phyloP scores from a whole-genome alignment of 2,329 filamentous ascomycete genomes.

The Bipolaris oryzae region DNA sequence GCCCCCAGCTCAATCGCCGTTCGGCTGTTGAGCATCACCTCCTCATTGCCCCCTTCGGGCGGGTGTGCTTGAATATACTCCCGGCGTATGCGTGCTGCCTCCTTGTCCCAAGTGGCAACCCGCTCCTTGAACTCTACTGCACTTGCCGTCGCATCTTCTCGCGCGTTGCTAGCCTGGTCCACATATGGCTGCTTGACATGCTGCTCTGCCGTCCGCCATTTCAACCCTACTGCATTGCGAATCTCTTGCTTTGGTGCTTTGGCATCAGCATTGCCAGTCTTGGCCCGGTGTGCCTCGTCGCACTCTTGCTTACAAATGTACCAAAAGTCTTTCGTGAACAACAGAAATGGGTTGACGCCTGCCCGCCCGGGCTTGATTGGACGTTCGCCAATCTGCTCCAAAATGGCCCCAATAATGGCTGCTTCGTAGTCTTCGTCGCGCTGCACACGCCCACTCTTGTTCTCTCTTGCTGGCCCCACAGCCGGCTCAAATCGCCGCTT shows the following conservation, averaged over 20 bases:
- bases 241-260: conserved; percentile 76
- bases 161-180: conserved; percentile 73
- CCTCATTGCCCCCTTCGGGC: conserved; percentile 38
- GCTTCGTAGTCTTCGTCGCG: conserved; percentile 60
- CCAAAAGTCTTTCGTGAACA: conserved; percentile 83
- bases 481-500: conserved; percentile 37
- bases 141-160: conserved; percentile 65
- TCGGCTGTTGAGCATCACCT: conserved; percentile 40
- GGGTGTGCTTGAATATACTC: conserved; percentile 51
- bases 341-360: conserved; percentile 82
- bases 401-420: conserved; percentile 62
- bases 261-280: conserved; percentile 68
- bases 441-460: conserved; percentile 33
- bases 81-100: conserved; percentile 58
- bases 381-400: conserved; percentile 71
- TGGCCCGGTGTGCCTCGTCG: conserved; percentile 68
- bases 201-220: conserved; percentile 81
- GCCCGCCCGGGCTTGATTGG: conserved; percentile 74
- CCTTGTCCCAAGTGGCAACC: conserved; percentile 74
- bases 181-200: conserved; percentile 79
- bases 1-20: conserved; percentile 48
- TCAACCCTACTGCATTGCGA: conserved; percentile 80
- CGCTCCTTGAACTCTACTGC: conserved; percentile 65
- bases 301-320: conserved; percentile 67
- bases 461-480: conserved; percentile 17